Conservation (phyloP, 306 rosid genomes). For the Cucumis sativus region Cucumber_9930_V3 NC_026659.2:23491501-23492000, state of each 20-base stretch:
- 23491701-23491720: conserved; percentile 3
- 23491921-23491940: neutral
- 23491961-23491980: neutral
- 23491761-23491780: neutral
- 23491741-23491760: neutral
- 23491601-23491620: conserved; percentile 1
- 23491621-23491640: neutral
- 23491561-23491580: conserved; percentile 42
- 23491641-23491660: conserved; percentile 11
- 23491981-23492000: neutral
- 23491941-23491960: conserved; percentile 6
- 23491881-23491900: neutral
- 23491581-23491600: neutral
- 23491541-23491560: conserved; percentile 14
- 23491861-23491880: conserved; percentile 11
- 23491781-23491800: conserved; percentile 7
- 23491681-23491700: conserved; percentile 4
- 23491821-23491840: conserved; percentile 9
- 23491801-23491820: conserved; percentile 8
- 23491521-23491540: conserved; percentile 28
- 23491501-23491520: conserved; percentile 48
- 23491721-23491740: conserved; percentile 10
- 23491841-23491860: conserved; percentile 5
- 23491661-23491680: conserved; percentile 11
- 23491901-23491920: conserved; percentile 3